Base-by-base conservation (phyloP, 2,329 filamentous ascomycete genomes). In the Knoxdaviesia capensis region DNA sequence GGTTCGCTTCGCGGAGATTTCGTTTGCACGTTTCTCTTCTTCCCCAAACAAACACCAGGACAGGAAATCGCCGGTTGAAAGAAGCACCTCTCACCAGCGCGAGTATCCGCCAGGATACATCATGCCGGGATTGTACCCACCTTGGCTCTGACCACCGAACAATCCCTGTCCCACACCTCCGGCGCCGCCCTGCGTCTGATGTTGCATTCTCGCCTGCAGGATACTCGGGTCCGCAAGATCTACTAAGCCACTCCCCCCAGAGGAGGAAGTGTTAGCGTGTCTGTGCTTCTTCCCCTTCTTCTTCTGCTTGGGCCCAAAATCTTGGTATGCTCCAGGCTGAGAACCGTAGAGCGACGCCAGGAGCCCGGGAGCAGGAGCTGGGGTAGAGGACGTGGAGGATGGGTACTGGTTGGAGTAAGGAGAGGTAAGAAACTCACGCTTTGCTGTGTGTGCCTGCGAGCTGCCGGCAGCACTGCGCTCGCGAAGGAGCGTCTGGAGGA, bases 261-360 rank as follows among this genome's bases (percentile, higher is more conserved):
- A 93, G 78, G 88, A 96, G 83, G 87, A 94, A 88, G 88, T 94
- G 85, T 94, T 94, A 90, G 86, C 88, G 80, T 94, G 87, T 79
- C 87, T 92, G 74, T 94, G 88, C 85, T 94, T 94, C 78, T 94
- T 94, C 71, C 86, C 86, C 85, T 94, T 94, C 77, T 94, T 94
- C 80, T 93, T 94, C 76, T 92, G 86, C 79, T 94, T 92, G 68
- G 83, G 80, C 68, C 81, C 81, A 68, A 80, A 78, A 61, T 93
- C 86, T 77, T 87, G 82, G 68, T 84, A 85, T 66, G 76, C 74
- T 69, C 81, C 83, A 69, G 80, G 68, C 68, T 82, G 80, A 59
- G 77, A 71, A 66, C 81, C 83, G 70, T 92, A 92, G 71, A 90
- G 83, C 74, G 83, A 82, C 74, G 75, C 80, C 68, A 88, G 71